Percentiles rank a stretch among this genome's conserved stretches.
Evolutionary conservation across 805 yeast species (phyloP).

Genomic region (Ogataea henricii): DNA sequence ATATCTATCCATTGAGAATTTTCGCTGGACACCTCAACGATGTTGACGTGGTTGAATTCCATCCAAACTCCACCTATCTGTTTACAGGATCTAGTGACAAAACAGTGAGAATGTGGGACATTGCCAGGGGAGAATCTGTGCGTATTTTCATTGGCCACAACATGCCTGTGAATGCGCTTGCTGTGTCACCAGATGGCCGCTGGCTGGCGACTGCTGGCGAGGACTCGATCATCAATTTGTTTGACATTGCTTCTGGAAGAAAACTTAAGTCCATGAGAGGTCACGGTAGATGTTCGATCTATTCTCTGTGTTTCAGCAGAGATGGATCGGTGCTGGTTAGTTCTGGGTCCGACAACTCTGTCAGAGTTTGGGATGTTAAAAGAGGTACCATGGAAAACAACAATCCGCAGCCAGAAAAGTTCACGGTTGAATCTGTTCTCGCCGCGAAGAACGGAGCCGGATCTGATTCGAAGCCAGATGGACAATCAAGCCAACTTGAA

Average conservation of each 20-base stretch:
- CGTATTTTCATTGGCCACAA: conserved; percentile 91
- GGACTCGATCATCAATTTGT: conserved; percentile 81
- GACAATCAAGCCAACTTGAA: conserved; percentile 21
- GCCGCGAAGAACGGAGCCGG: conserved; percentile 33
- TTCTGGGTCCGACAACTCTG: conserved; percentile 90
- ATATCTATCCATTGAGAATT: conserved; percentile 90
- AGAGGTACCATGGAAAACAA: conserved; percentile 79
- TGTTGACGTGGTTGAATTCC: conserved; percentile 93
- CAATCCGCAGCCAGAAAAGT: conserved; percentile 66
- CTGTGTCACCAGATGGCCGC: conserved; percentile 95
- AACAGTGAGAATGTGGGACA: conserved; percentile 98
- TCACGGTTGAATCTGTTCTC: conserved; percentile 37
- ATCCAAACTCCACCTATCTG: conserved; percentile 92
- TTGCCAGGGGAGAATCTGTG: conserved; percentile 83
- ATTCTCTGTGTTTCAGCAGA: conserved; percentile 78
- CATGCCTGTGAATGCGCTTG: conserved; percentile 81
- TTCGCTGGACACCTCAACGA: conserved; percentile 98
- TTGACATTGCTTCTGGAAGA: conserved; percentile 94
- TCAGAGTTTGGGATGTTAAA: conserved; percentile 95
- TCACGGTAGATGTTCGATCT: conserved; percentile 84
- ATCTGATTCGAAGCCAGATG: conserved; percentile 24
- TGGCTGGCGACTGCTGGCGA: conserved; percentile 96
- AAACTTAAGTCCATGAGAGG: conserved; percentile 90
- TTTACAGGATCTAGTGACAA: conserved; percentile 95
- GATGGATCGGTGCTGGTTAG: conserved; percentile 90